These are phyloP conservation scores for Datura wrightii DNA, from an alignment of 257 asterid genomes.

Conservation along the genomic window DNA sequence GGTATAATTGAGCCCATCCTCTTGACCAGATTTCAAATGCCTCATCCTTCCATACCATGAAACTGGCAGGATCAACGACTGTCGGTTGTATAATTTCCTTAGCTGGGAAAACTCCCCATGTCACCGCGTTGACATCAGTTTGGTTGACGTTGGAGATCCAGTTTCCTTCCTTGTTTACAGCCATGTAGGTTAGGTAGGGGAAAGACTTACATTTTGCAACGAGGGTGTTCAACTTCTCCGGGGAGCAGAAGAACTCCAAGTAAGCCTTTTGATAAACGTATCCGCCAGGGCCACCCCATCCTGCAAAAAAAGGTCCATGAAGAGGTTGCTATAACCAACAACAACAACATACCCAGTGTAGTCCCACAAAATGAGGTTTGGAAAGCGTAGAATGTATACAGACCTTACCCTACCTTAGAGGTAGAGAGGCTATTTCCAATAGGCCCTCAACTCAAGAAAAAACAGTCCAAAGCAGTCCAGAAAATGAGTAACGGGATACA, in stretches of 20 bases:
- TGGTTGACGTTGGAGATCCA: constrained; percentile 65
- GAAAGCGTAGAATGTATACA: too few species aligned
- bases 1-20: constrained; percentile 88
- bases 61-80: constrained; percentile 87
- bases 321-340: neutral
- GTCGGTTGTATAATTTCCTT: constrained; percentile 94
- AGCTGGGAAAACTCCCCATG: constrained; percentile 99
- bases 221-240: constrained; percentile 60
- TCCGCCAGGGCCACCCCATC: constrained; percentile 98
- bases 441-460: too few species aligned
- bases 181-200: constrained; percentile 80
- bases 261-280: constrained; percentile 97
- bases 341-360: too few species aligned
- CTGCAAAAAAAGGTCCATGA: constrained; percentile 43
- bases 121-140: constrained; percentile 77
- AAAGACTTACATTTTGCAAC: constrained; percentile 65
- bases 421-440: too few species aligned
- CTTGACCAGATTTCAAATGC: constrained; percentile 93
- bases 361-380: too few species aligned
- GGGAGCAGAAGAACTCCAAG: constrained; percentile 82
- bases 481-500: too few species aligned
- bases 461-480: too few species aligned
- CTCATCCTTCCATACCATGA: constrained; percentile 92
- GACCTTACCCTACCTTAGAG: too few species aligned
- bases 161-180: constrained; percentile 73